Percentiles rank a stretch among this genome's conserved stretches.
Conservation (phyloP, 2,329 filamentous ascomycete genomes). For the Ceratocystis albifundus region DNA sequence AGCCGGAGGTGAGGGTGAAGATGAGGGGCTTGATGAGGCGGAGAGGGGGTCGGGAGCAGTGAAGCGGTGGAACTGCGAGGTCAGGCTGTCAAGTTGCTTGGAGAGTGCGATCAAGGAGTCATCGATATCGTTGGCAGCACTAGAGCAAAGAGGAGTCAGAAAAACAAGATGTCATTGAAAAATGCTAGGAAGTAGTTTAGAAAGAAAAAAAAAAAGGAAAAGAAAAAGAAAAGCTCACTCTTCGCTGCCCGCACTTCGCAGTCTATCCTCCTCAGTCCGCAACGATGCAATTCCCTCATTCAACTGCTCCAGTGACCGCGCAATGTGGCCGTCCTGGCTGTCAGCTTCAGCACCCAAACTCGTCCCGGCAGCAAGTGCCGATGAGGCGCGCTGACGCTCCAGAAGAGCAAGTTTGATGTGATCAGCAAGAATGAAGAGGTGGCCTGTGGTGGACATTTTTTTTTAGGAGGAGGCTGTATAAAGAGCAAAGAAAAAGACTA, state of each 20-base stretch:
- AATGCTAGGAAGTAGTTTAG: not conserved
- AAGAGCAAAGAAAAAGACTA: not conserved
- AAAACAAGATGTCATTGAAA: not conserved
- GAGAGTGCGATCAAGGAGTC: constrained; percentile 59
- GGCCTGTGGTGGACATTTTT: constrained; percentile 52
- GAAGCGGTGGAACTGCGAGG: constrained; percentile 66
- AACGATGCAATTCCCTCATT: constrained; percentile 65
- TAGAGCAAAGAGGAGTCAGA: constrained; percentile 23
- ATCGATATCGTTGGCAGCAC: constrained; percentile 40
- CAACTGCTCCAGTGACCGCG: constrained; percentile 76
- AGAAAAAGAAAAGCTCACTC: constrained; percentile 35
- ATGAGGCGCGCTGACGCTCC: constrained; percentile 66
- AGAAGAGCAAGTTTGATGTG: constrained; percentile 93
- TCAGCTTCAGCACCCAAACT: constrained; percentile 67
- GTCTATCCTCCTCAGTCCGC: constrained; percentile 50
- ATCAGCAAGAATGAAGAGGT: constrained; percentile 86
- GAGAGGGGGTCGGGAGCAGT: constrained; percentile 42
- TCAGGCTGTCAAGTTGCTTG: constrained; percentile 64
- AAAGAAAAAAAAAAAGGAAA: not conserved
- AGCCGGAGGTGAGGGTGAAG: constrained; percentile 42
- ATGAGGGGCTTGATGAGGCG: constrained; percentile 36
- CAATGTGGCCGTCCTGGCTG: constrained; percentile 79
- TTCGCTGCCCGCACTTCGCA: constrained; percentile 53
- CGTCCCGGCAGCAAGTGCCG: constrained; percentile 31
- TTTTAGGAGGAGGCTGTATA: constrained; percentile 22